phyloP scores from a whole-genome alignment of 148 eudicot species.

The Limonium bicolor region DNA sequence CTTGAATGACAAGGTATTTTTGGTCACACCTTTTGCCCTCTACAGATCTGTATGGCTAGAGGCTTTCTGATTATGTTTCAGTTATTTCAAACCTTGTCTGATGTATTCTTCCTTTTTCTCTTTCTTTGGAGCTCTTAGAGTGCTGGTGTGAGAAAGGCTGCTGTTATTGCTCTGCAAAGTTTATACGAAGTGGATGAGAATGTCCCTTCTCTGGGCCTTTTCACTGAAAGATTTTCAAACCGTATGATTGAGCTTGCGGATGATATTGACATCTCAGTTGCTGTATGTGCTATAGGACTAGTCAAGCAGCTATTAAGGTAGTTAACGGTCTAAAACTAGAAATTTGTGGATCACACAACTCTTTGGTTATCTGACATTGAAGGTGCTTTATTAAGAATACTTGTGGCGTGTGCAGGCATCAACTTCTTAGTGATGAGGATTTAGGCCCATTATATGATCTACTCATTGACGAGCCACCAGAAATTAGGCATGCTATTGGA shows the following conservation, averaged over 20 bases:
- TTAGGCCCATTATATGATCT: slow-evolving; percentile 89
- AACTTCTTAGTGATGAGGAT: slow-evolving; percentile 75
- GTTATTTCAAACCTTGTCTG: neutral
- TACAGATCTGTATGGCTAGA: neutral
- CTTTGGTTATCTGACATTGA: neutral
- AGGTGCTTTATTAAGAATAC: slow-evolving; percentile 5
- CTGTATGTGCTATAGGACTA: slow-evolving; percentile 91
- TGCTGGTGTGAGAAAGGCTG: slow-evolving; percentile 90
- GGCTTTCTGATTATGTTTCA: slow-evolving; percentile 1
- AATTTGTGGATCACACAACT: neutral
- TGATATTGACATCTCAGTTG: slow-evolving; percentile 86
- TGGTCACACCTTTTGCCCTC: neutral
- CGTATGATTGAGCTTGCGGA: slow-evolving; percentile 98
- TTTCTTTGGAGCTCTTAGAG: slow-evolving; percentile 51
- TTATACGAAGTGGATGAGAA: slow-evolving; percentile 92
- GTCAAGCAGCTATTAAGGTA: slow-evolving; percentile 86
- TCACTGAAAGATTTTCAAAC: slow-evolving; percentile 81
- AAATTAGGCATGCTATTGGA: slow-evolving; percentile 94
- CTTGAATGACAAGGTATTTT: slow-evolving; percentile 74
- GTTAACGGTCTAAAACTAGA: no score
- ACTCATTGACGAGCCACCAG: slow-evolving; percentile 90
- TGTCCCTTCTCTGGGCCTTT: slow-evolving; percentile 91
- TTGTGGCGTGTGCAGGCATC: slow-evolving; percentile 56
- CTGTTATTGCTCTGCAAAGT: slow-evolving; percentile 74
- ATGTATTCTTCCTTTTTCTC: neutral